phyloP scores from a whole-genome alignment of 2,329 filamentous ascomycete genomes.

The Penicillium digitatum region DNA sequence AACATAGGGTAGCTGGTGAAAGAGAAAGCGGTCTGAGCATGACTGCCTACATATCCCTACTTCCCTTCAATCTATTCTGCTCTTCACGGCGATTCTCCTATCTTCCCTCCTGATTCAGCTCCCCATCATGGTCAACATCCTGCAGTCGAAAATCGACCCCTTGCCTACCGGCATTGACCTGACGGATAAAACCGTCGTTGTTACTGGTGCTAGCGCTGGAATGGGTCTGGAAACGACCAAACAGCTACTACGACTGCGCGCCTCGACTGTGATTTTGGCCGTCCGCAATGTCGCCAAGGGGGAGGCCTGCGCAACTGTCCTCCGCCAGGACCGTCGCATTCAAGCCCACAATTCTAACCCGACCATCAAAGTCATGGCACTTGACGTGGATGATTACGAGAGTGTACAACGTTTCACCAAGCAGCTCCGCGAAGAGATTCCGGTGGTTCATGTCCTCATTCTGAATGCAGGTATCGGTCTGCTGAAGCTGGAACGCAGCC shows the following conservation, averaged over 20 bases:
- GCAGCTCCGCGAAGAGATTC: slow-evolving; percentile 14
- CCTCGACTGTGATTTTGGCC: not conserved
- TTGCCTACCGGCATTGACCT: not conserved
- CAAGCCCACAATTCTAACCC: not conserved
- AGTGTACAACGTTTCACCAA: slow-evolving; percentile 13
- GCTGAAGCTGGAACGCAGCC: slow-evolving; percentile 14
- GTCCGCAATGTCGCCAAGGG: not conserved
- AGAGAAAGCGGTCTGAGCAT: not conserved
- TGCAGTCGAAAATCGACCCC: not conserved
- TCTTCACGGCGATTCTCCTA: not conserved
- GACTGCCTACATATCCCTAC: not conserved
- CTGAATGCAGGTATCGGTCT: slow-evolving; percentile 23
- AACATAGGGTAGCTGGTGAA: not conserved
- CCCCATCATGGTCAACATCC: not conserved
- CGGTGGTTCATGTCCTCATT: slow-evolving; percentile 23
- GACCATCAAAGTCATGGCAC: not conserved
- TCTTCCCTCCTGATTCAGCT: not conserved
- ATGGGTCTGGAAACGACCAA: not conserved
- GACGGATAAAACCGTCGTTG: not conserved
- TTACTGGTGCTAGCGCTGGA: not conserved
- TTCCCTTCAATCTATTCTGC: not conserved
- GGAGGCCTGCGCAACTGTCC: not conserved
- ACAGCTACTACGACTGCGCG: not conserved
- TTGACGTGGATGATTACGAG: not conserved
- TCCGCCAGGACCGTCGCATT: not conserved